Evolutionary conservation across 768 basidiomycete species (phyloP).

Genomic region (Tricholoma bakamatsutake): DNA sequence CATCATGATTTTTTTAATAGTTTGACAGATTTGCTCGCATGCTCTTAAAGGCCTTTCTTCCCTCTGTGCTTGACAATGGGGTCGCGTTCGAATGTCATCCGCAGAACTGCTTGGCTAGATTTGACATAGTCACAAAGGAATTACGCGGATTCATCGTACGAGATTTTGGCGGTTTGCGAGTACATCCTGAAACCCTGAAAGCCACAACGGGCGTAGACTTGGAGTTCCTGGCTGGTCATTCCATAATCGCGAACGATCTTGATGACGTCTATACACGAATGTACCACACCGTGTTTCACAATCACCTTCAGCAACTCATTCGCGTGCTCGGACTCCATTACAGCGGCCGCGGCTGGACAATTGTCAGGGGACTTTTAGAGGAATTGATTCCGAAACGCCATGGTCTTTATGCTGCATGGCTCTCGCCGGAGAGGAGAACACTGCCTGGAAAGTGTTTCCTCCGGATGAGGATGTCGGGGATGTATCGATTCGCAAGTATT

Average conservation of each 20-base stretch:
- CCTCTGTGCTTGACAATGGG: slow-evolving; percentile 46
- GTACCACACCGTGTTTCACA: slow-evolving; percentile 56
- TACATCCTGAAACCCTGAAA: slow-evolving; percentile 45
- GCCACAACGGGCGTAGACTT: slow-evolving; percentile 44
- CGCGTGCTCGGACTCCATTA: slow-evolving; percentile 54
- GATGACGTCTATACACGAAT: slow-evolving; percentile 53
- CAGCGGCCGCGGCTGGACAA: slow-evolving; percentile 46
- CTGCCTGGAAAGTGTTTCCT: slow-evolving; percentile 52
- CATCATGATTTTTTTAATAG: slow-evolving; percentile 3
- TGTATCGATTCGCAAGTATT: slow-evolving; percentile 47
- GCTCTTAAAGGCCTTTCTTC: slow-evolving; percentile 51
- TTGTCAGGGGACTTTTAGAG: slow-evolving; percentile 41
- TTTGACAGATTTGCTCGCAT: slow-evolving; percentile 37
- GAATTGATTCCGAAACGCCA: slow-evolving; percentile 41
- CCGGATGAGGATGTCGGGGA: slow-evolving; percentile 51
- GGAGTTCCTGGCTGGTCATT: slow-evolving; percentile 41
- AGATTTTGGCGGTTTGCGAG: slow-evolving; percentile 52
- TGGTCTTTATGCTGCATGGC: slow-evolving; percentile 43
- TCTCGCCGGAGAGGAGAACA: slow-evolving; percentile 40
- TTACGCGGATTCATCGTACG: slow-evolving; percentile 51
- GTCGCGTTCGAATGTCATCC: slow-evolving; percentile 58
- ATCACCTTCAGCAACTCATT: slow-evolving; percentile 54
- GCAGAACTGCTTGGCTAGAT: slow-evolving; percentile 54
- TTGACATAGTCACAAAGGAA: slow-evolving; percentile 41
- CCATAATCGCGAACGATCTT: slow-evolving; percentile 42